These are phyloP conservation scores for Limnomonas spitsbergensis DNA, from an alignment of 139 green algal species.

Conservation along the genomic window DNA sequence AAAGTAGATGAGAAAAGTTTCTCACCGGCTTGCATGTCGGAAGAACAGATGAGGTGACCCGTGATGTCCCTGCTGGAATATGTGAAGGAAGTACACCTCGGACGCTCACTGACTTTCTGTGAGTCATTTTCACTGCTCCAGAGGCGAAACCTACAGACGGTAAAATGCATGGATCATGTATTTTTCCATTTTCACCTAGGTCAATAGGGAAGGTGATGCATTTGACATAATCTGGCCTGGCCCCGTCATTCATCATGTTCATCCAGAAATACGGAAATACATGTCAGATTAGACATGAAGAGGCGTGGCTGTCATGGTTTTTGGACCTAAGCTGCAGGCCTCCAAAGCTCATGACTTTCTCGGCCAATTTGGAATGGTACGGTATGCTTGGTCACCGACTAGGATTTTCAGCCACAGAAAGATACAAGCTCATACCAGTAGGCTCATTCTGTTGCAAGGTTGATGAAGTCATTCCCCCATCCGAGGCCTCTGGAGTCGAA, in stretches of 20 bases:
- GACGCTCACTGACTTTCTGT: background rate
- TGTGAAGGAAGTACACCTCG: background rate
- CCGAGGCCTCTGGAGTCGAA: too few species aligned
- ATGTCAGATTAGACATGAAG: background rate
- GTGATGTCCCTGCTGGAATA: background rate
- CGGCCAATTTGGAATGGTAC: too few species aligned
- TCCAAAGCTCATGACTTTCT: too few species aligned
- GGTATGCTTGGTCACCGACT: too few species aligned
- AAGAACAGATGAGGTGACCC: background rate
- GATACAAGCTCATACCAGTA: too few species aligned
- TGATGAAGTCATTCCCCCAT: too few species aligned
- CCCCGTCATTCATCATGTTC: background rate
- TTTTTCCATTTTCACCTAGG: background rate
- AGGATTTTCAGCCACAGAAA: too few species aligned
- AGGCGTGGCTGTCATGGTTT: too few species aligned
- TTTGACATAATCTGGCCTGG: background rate
- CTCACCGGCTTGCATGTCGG: background rate
- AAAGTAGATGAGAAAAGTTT: constrained; percentile 2
- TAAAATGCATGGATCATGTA: background rate
- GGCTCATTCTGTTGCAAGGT: too few species aligned
- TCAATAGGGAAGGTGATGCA: background rate
- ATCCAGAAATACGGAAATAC: background rate
- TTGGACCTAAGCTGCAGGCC: too few species aligned
- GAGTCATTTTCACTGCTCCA: background rate
- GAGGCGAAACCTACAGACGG: background rate